Evolutionary conservation across 1,284 basidiomycete species (phyloP).

Genomic region (Bondarzewia mesenterica): DNA sequence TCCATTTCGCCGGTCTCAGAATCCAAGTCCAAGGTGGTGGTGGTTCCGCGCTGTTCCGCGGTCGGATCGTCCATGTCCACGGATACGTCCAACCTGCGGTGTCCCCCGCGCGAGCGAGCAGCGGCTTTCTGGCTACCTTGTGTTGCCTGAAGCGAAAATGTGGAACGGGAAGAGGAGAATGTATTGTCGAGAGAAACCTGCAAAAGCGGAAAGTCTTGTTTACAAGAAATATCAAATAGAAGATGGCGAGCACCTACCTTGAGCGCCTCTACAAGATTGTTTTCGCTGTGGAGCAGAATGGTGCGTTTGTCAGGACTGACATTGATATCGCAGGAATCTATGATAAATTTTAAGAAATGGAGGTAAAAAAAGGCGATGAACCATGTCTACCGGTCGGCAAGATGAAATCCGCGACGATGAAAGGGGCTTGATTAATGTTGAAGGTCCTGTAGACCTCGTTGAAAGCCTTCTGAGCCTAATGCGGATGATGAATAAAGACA

Average conservation of each 20-base stretch:
- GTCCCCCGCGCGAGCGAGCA: neutral
- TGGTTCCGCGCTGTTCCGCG: too few species aligned
- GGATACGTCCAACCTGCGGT: too few species aligned
- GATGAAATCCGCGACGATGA: conserved; percentile 79
- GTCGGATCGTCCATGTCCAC: too few species aligned
- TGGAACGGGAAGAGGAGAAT: conserved; percentile 38
- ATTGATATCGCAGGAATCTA: conserved; percentile 89
- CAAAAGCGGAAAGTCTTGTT: neutral
- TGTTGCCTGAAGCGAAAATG: conserved; percentile 44
- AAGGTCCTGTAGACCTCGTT: conserved; percentile 88
- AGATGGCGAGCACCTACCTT: conserved; percentile 42
- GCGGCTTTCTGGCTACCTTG: conserved; percentile 5
- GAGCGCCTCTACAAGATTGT: conserved; percentile 70
- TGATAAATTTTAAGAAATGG: neutral
- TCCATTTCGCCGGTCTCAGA: neutral
- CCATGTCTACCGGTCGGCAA: conserved; percentile 67
- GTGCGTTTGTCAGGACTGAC: conserved; percentile 96
- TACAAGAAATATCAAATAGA: neutral
- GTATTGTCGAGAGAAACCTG: conserved; percentile 1
- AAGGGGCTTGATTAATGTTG: conserved; percentile 75
- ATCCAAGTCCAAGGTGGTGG: neutral
- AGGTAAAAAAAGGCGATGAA: conserved; percentile 11
- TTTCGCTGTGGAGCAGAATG: conserved; percentile 87
- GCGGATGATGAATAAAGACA: neutral
- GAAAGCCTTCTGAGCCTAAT: conserved; percentile 74